Base-by-base conservation (phyloP, 1,284 basidiomycete species). In the Erythrobasidium hasegawianum region DNA sequence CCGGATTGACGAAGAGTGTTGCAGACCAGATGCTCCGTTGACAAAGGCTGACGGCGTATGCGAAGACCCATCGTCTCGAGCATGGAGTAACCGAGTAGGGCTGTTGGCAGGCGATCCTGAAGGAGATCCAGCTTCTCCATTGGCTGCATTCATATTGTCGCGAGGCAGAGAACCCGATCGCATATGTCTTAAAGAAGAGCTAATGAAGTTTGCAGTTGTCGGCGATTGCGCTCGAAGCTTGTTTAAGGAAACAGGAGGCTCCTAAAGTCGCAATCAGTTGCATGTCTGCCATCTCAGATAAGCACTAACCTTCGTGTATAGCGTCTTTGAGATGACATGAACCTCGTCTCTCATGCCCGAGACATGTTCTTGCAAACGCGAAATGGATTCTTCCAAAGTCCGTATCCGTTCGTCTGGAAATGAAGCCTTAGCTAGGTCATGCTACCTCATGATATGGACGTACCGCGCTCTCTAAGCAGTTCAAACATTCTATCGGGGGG, bases 371-470 rank as follows among this genome's bases (percentile, higher is more conserved):
- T 82, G 84, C 41, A 93, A 76, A 57, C 82, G 81, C 62, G 81
- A 82, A 73, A 91, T 90, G 68, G 91, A 89, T 47, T 87, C 83
- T 77, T 93, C 89, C 20, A 93, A 78, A 22, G 75, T 75, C 11
- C 81, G 81, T 68, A 92, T 81, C 41, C 88, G 84, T 70, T 87
- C 83, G 38, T 82, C 90, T 92, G 73, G 9, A 3, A 53, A 20
- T 26, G 27, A 67, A 57, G 65, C 67, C 33, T 49, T n/a, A 24
- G n/a, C n/a, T n/a, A n/a, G 24, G 14, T 10, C 18, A 16, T 22
- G n/a, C 5, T 20, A 2, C 13, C 9, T 47, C n/a, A 45, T 20
- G 1, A 39, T 22, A 14, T 11, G 11, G 3, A 29, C 57, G 14
- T 14, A 74, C 72, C 73, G 66, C 73, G 65, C 26, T 74, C 73